Conservation (phyloP, 1,139 yeast genomes). For the Groenewaldozyma auringiensis region DNA sequence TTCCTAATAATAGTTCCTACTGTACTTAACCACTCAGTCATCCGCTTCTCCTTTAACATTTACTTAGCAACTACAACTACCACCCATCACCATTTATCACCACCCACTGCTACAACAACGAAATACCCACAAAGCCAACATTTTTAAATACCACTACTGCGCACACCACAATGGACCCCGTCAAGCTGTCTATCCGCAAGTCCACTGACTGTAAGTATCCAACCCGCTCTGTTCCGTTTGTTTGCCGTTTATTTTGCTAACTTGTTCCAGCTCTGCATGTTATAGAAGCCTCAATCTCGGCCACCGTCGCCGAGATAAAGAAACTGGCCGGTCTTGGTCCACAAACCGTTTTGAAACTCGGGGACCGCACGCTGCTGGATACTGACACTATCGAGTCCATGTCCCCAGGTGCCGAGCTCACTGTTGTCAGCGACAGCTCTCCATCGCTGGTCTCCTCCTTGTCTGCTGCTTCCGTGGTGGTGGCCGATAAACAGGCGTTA, state of each 20-base stretch:
- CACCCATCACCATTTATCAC: no score
- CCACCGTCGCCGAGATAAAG: slow-evolving; percentile 1
- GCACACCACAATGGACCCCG: slow-evolving; percentile 1
- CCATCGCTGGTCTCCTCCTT: background rate
- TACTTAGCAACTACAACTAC: no score
- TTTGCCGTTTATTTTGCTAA: background rate
- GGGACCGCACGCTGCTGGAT: background rate
- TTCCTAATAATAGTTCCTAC: no score
- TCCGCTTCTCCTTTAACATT: no score
- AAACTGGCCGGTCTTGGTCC: background rate
- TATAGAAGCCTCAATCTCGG: background rate
- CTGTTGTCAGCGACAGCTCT: no score
- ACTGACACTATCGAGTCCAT: background rate
- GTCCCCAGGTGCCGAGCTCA: background rate
- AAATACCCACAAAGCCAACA: no score
- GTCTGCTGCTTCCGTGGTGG: background rate
- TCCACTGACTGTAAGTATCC: background rate
- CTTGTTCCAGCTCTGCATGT: background rate
- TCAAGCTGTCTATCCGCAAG: background rate
- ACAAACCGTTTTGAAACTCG: background rate
- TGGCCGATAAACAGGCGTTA: no score
- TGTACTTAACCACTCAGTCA: no score
- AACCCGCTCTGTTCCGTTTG: background rate
- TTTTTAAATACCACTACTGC: no score
- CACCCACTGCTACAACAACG: no score